Base-by-base conservation (phyloP, 257 asterid genomes). In the Primulina eburnea region DNA sequence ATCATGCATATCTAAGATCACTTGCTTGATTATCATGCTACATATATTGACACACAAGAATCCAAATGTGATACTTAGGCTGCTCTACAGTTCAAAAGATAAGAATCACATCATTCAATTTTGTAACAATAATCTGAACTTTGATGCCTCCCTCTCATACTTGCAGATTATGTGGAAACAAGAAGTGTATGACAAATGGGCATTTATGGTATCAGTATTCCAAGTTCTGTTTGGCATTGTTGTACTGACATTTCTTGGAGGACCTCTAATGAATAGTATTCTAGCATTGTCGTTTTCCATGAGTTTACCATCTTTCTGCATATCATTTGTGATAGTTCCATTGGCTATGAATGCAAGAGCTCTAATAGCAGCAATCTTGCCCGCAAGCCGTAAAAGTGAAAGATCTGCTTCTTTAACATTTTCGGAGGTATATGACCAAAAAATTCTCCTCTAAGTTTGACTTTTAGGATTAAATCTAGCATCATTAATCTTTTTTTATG, bases 331-430 rank as follows among this genome's bases (percentile, higher is more conserved):
- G 21, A 75, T 81, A 10, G 86, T 86, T 0, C 87, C 92, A 2
- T 32, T 81, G 1, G 85, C 88, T 74, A 76, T 86, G 82, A 84
- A 88, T 70, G 83, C 82, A 21, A 78, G 87, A 69, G 77, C 78
- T 40, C 77, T 79, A 60, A 4, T 84, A 68, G 47, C 83, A 56
- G 88, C 95, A 30, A 18, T 86, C 35, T 77, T 79, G 60, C 87
- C 90, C 53, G 90, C 92, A 6, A 82, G 80, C 68, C 83, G 72
- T 26, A 86, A 82, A 83, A 84, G 73, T 18, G 61, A 75, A 70
- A 78, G 74, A 71, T 79, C 81, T 60, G 85, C 89, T 65, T 84
- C 95, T 43, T 82, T 88, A 81, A 88, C 92, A 77, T 84, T 88
- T 72, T 88, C 95, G 26, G 95, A 88, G 95, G 92, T 88, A 16